Evolutionary conservation across 768 basidiomycete species (phyloP).

Genomic region (Pholiota microspora): DNA sequence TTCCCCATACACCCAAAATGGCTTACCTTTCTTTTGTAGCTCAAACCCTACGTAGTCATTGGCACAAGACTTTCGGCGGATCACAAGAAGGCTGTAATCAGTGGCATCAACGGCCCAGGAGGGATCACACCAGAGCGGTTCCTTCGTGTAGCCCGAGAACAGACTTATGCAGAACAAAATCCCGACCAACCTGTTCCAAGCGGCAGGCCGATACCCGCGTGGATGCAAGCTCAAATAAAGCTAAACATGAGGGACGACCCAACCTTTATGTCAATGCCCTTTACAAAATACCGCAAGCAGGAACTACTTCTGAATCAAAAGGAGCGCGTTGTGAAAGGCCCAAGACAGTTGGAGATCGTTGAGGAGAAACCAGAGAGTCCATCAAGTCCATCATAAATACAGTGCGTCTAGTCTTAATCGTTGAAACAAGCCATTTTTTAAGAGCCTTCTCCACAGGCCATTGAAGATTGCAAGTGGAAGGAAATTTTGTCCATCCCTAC

Average conservation of each 20-base stretch:
- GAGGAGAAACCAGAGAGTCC: neutral
- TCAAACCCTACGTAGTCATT: conserved; percentile 68
- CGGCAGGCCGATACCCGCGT: neutral
- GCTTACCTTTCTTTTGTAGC: conserved; percentile 33
- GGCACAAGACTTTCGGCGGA: conserved; percentile 36
- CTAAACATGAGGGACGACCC: conserved; percentile 1
- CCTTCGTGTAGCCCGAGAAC: conserved; percentile 37
- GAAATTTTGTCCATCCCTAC: neutral
- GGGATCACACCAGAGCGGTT: conserved; percentile 44
- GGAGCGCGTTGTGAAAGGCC: neutral
- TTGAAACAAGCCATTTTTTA: neutral
- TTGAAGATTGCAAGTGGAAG: no score
- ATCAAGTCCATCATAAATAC: neutral
- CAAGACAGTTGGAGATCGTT: neutral
- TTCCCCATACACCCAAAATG: no score
- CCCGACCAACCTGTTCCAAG: neutral
- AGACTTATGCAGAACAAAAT: conserved; percentile 13
- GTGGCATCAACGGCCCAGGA: conserved; percentile 33
- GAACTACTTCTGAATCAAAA: neutral
- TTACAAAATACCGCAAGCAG: neutral
- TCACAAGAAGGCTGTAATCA: conserved; percentile 35
- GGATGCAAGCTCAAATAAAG: conserved; percentile 4
- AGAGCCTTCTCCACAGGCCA: neutral
- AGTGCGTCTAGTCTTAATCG: neutral
- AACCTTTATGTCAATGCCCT: neutral